A percentile compares a stretch with the other conserved stretches of the same genome.
phyloP scores from a whole-genome alignment of 2,329 filamentous ascomycete genomes.

The Paraconiothyrium sp. region DNA sequence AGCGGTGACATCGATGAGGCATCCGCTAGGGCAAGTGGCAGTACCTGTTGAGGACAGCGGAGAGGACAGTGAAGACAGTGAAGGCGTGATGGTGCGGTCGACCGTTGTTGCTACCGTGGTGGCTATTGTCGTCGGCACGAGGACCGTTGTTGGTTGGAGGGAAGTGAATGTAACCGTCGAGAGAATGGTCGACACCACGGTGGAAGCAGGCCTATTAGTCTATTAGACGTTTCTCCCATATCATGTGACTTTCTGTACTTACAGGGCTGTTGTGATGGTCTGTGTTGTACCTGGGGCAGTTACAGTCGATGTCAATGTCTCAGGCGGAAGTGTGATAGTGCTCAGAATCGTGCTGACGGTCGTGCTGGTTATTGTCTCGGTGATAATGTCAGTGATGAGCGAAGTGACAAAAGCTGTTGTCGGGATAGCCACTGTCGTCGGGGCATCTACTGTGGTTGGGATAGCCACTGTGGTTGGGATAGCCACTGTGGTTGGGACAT shows the following conservation, averaged over 20 bases:
- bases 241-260: neutral
- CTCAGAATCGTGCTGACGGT: conserved; percentile 29
- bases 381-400: conserved; percentile 6
- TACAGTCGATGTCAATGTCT: conserved; percentile 13
- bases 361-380: conserved; percentile 24
- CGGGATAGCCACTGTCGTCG: neutral
- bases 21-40: conserved; percentile 37
- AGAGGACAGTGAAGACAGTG: conserved; percentile 15
- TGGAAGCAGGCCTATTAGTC: conserved; percentile 29
- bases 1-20: conserved; percentile 45
- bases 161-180: conserved; percentile 34
- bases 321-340: conserved; percentile 24
- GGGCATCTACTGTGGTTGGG: too few relatives aligned
- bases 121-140: conserved; percentile 16
- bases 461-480: too few relatives aligned
- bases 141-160: conserved; percentile 33
- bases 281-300: conserved; percentile 26
- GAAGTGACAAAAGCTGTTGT: conserved; percentile 7
- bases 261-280: conserved; percentile 36
- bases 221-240: neutral
- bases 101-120: conserved; percentile 15
- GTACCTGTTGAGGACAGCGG: conserved; percentile 7
- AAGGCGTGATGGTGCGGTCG: conserved; percentile 29
- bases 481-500: too few relatives aligned
- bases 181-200: conserved; percentile 31